Conservation (phyloP, 805 yeast genomes). For the Alloascoidea africana region DNA sequence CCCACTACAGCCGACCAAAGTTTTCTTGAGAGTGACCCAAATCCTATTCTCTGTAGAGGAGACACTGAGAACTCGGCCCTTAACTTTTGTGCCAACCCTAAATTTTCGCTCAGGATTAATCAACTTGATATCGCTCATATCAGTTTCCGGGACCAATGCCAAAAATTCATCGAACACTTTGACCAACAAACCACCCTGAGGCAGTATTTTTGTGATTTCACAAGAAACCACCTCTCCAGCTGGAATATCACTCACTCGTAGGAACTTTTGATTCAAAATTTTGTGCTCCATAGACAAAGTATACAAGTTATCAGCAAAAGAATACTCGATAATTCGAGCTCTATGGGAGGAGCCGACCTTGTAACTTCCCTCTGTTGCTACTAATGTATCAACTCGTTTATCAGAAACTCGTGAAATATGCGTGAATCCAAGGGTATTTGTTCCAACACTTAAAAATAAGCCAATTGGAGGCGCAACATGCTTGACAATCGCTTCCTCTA, state of each 20-base stretch:
- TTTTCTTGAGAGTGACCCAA: constrained; percentile 64
- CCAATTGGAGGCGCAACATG: constrained; percentile 28
- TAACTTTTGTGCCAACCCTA: constrained; percentile 70
- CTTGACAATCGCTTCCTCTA: constrained; percentile 41
- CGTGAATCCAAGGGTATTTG: constrained; percentile 48
- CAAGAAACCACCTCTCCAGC: constrained; percentile 48
- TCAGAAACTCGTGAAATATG: constrained; percentile 53
- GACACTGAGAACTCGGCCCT: constrained; percentile 51
- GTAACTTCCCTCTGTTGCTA: constrained; percentile 20
- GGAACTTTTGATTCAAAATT: constrained; percentile 45
- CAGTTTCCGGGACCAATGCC: constrained; percentile 60
- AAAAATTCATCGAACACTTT: constrained; percentile 50
- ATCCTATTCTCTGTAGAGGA: constrained; percentile 31
- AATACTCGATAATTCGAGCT: constrained; percentile 67
- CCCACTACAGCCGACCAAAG: constrained; percentile 44
- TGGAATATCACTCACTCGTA: constrained; percentile 60
- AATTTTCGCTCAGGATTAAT: constrained; percentile 87
- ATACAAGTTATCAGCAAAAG: constrained; percentile 49
- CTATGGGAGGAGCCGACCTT: constrained; percentile 48
- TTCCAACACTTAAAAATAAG: constrained; percentile 28
- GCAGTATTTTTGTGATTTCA: constrained; percentile 38
- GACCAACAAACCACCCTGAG: constrained; percentile 54
- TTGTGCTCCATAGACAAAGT: constrained; percentile 56
- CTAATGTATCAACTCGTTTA: constrained; percentile 20
- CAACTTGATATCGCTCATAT: constrained; percentile 73